Conservation (phyloP, 2,329 filamentous ascomycete species). For the Neospermospora avenae region DNA sequence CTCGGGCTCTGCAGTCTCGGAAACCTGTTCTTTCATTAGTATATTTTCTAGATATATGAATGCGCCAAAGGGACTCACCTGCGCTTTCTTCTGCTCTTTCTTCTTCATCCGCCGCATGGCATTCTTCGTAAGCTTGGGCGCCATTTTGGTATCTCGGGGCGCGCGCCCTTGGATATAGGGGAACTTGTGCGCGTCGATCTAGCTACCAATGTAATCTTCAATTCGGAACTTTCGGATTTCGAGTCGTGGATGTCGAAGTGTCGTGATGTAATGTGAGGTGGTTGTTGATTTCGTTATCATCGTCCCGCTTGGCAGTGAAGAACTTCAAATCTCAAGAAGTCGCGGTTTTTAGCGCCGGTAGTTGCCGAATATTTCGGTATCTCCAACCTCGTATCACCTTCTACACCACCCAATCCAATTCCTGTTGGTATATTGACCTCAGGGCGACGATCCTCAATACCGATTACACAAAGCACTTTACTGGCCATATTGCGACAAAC, state of each 20-base stretch:
- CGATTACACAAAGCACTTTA: background rate
- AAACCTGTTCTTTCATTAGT: slow-evolving; percentile 35
- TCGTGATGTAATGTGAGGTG: background rate
- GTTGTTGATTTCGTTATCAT: background rate
- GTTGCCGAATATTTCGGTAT: background rate
- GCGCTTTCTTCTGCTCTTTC: slow-evolving; percentile 80
- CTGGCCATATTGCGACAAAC: slow-evolving; percentile 8
- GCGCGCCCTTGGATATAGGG: slow-evolving; percentile 8
- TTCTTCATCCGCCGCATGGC: slow-evolving; percentile 90
- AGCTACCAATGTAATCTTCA: background rate
- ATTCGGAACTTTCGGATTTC: background rate
- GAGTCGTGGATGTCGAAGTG: background rate
- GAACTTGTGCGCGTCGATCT: background rate
- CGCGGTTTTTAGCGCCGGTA: slow-evolving; percentile 26
- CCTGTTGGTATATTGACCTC: slow-evolving; percentile 1
- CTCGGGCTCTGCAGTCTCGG: slow-evolving; percentile 31
- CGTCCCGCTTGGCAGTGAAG: background rate
- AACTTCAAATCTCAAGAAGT: slow-evolving; percentile 16
- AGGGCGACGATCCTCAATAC: background rate
- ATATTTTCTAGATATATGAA: background rate
- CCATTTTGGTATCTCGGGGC: slow-evolving; percentile 48
- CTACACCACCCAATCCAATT: background rate
- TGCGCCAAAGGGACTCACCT: slow-evolving; percentile 40
- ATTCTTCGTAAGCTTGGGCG: slow-evolving; percentile 74
- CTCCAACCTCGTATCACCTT: slow-evolving; percentile 13